Evolutionary conservation across 805 yeast genomes (phyloP).

Genomic region (Wickerhamiella azyma): DNA sequence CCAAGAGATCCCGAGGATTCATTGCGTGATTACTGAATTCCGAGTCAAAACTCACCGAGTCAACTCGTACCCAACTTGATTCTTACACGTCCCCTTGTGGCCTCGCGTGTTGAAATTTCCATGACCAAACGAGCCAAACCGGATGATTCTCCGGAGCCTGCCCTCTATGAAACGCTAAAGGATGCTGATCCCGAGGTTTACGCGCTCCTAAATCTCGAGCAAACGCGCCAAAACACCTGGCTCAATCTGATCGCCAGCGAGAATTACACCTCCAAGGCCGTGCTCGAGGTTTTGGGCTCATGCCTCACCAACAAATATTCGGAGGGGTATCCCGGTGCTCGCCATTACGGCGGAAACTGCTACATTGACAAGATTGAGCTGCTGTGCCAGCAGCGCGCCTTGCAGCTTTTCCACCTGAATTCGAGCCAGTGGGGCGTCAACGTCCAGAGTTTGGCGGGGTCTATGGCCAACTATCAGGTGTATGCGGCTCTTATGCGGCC

Average conservation of each 20-base stretch:
- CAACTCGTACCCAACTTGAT: neutral
- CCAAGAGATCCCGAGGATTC: neutral
- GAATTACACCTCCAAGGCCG: slow-evolving; percentile 90
- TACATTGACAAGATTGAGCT: slow-evolving; percentile 85
- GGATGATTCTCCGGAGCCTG: neutral
- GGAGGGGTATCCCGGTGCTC: slow-evolving; percentile 97
- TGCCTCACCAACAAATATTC: slow-evolving; percentile 97
- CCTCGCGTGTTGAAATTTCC: too few relatives aligned
- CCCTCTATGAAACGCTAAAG: neutral
- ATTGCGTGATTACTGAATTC: neutral
- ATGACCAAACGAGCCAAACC: neutral
- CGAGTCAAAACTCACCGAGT: neutral
- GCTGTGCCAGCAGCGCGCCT: slow-evolving; percentile 86
- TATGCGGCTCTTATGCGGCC: slow-evolving; percentile 91
- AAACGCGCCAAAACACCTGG: slow-evolving; percentile 78
- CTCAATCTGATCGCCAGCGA: slow-evolving; percentile 92
- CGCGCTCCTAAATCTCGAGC: slow-evolving; percentile 43
- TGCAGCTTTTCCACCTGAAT: slow-evolving; percentile 69
- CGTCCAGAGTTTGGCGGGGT: slow-evolving; percentile 90
- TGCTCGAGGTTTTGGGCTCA: slow-evolving; percentile 89
- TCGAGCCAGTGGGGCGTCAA: slow-evolving; percentile 92
- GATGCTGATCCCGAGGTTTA: slow-evolving; percentile 28
- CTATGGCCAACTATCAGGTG: slow-evolving; percentile 94
- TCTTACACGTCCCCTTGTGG: too few relatives aligned
- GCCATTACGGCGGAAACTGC: slow-evolving; percentile 98